Percentiles rank a stretch among this genome's conserved stretches.
These are phyloP conservation scores for Sugiyamaella qingdaonensis DNA, from an alignment of 805 yeast species.

Conservation along the genomic window DNA sequence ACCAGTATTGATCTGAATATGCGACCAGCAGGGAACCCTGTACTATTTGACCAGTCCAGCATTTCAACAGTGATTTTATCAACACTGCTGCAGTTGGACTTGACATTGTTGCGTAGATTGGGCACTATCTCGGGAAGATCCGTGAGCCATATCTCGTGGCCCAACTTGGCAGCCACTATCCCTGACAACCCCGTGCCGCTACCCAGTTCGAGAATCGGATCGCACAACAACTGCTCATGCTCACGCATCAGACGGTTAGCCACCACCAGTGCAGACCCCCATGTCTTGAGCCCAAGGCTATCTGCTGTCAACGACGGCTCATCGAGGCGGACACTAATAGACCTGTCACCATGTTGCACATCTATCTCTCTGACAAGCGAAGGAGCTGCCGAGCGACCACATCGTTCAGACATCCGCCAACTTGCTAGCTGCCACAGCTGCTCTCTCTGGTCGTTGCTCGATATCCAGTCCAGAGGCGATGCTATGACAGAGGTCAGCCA, in stretches of 20 bases:
- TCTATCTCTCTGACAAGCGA: constrained; percentile 57
- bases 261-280: constrained; percentile 87
- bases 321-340: constrained; percentile 34
- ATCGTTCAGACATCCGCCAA: constrained; percentile 65
- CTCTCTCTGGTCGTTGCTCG: constrained; percentile 26
- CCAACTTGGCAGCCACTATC: constrained; percentile 56
- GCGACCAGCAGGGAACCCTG: constrained; percentile 20
- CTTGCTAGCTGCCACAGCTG: constrained; percentile 55
- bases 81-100: constrained; percentile 38
- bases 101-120: constrained; percentile 58
- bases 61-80: constrained; percentile 40
- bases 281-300: constrained; percentile 84
- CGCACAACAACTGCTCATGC: constrained; percentile 18
- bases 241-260: constrained; percentile 44
- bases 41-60: constrained; percentile 76
- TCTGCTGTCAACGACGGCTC: constrained; percentile 90
- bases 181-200: constrained; percentile 94
- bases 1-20: constrained; percentile 58
- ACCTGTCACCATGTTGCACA: constrained; percentile 26
- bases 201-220: constrained; percentile 62
- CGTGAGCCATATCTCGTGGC: constrained; percentile 52
- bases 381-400: constrained; percentile 84
- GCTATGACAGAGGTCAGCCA: constrained; percentile 34
- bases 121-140: constrained; percentile 76
- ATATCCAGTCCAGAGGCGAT: constrained; percentile 42